phyloP scores from a whole-genome alignment of 2,329 filamentous ascomycete species.

The Hirsutella rhossiliensis region DNA sequence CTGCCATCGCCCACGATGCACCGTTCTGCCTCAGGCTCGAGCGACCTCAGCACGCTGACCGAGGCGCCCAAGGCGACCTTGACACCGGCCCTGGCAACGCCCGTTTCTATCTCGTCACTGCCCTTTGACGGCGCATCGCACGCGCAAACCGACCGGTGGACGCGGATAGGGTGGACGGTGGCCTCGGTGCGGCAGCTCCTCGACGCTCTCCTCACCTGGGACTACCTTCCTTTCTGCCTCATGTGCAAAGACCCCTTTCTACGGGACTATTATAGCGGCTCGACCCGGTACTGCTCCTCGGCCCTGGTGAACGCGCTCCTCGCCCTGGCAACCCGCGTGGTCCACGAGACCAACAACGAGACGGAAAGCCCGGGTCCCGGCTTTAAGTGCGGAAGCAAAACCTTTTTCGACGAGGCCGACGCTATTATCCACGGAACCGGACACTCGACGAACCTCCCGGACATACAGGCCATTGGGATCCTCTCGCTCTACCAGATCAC shows the following conservation, averaged over 20 bases:
- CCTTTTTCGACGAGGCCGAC: conserved; percentile 2
- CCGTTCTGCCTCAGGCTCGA: background rate
- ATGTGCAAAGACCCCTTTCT: background rate
- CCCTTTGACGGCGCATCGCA: background rate
- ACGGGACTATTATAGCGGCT: conserved; percentile 1
- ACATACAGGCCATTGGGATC: conserved; percentile 6
- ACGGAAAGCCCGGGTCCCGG: background rate
- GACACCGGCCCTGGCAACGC: background rate
- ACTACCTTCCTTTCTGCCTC: conserved; percentile 4
- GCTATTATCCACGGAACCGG: background rate
- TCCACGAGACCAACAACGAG: conserved; percentile 1
- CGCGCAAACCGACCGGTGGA: background rate
- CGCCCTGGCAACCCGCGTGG: conserved; percentile 1
- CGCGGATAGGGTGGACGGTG: conserved; percentile 1
- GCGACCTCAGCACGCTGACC: background rate
- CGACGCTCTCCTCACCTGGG: conserved; percentile 4
- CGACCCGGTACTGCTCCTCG: conserved; percentile 3
- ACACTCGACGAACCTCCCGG: background rate
- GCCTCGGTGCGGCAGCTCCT: conserved; percentile 3
- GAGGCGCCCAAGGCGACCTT: background rate
- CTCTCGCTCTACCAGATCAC: conserved; percentile 4
- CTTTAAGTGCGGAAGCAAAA: conserved; percentile 1
- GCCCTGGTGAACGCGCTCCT: conserved; percentile 6
- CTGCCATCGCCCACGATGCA: background rate
- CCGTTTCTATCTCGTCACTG: background rate